Base-by-base conservation (phyloP, 1,139 yeast species). In the Sugiyamaella neomexicana region DNA sequence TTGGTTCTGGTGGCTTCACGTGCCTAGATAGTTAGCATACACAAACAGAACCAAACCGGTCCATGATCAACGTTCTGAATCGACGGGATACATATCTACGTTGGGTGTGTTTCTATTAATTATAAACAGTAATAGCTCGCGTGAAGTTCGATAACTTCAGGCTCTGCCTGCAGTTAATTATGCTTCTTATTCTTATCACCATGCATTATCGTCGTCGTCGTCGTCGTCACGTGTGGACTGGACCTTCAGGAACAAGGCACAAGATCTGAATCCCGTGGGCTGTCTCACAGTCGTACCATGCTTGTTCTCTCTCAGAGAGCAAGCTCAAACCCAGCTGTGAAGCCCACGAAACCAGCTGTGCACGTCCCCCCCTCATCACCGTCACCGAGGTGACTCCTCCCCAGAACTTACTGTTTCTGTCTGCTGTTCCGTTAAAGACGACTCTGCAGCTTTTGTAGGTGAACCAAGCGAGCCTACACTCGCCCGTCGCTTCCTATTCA, bases 1-100 rank as follows among this genome's bases (percentile, higher is more conserved):
- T 58, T 59, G 25, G 45, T 23, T 12, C 56, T 47, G 5, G 62
- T 55, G n/a, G 62, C 62, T 31, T 54, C 55, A 16, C 62, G 55
- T n/a, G 58, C 58, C 62, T 59, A 32, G n/a, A 29, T 7, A 29
- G 25, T 20, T 13, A 13, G 13, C 23, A 12, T 10, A 17, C 20
- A 39, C 25, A 12, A n/a, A 7, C n/a, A 5, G 27, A 17, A 10
- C 15, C 9, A 17, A 38, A 3, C 31, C 39, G 16, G 16, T n/a
- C 31, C 6, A 15, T 12, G 25, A 5, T 20, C 25, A 3, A 20
- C 25, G 25, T 3, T 20, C 25, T 20, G 5, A n/a, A n/a, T n/a
- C n/a, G n/a, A n/a, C n/a, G n/a, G n/a, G n/a, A n/a, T n/a, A n/a
- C n/a, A n/a, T n/a, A n/a, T n/a, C n/a, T n/a, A n/a, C n/a, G n/a